These are phyloP conservation scores for Chenopodium quinoa DNA, from an alignment of 148 eudicot species.

Conservation along the genomic window DNA sequence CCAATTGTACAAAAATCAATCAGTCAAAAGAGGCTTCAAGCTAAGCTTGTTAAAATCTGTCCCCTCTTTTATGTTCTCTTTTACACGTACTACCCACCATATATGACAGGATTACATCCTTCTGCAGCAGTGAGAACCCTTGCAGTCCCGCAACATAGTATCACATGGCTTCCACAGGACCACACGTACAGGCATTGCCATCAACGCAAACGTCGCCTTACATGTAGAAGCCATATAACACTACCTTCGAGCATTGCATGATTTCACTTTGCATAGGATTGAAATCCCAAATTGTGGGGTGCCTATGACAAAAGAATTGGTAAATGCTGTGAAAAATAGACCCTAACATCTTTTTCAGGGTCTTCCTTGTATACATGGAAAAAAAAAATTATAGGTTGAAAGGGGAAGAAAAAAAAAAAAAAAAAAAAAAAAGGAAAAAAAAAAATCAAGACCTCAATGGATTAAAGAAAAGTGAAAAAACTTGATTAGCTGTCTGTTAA, in stretches of 20 bases:
- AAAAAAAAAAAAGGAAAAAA: background rate
- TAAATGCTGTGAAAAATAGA: background rate
- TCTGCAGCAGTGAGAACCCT: background rate
- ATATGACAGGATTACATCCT: background rate
- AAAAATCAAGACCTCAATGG: background rate
- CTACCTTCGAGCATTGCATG: background rate
- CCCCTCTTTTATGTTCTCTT: background rate
- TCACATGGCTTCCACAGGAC: background rate
- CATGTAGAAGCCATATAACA: background rate
- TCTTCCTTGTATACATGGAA: constrained; percentile 12
- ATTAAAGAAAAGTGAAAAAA: background rate
- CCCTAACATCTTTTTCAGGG: constrained; percentile 19
- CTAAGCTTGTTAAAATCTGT: background rate
- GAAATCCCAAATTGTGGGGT: background rate
- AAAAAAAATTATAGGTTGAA: background rate
- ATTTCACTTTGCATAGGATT: background rate
- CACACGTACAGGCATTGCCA: background rate
- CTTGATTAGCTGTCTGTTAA: constrained; percentile 38
- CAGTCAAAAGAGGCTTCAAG: background rate
- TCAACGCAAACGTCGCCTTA: background rate
- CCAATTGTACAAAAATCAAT: background rate
- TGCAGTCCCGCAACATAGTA: background rate
- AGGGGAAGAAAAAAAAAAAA: too few relatives aligned
- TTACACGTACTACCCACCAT: background rate
- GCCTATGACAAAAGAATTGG: constrained; percentile 12